Conservation (phyloP, 2,329 filamentous ascomycete genomes). For the Fusarium pseudoanthophilum region DNA sequence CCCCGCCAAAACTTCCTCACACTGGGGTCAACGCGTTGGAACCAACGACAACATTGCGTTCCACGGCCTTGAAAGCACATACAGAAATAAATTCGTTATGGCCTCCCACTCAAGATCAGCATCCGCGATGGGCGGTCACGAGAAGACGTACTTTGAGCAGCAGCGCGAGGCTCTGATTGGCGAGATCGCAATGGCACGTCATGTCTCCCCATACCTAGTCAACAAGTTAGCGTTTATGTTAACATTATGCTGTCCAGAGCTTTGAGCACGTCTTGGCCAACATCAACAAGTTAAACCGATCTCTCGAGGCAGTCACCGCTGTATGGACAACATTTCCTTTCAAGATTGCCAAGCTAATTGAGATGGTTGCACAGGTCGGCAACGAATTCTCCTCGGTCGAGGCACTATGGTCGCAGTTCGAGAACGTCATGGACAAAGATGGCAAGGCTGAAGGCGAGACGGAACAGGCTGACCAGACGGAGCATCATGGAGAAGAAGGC, state of each 20-base stretch:
- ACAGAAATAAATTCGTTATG: slow-evolving; percentile 39
- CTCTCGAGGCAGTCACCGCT: slow-evolving; percentile 88
- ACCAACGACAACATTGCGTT: slow-evolving; percentile 7
- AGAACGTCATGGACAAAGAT: slow-evolving; percentile 90
- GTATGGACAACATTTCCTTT: slow-evolving; percentile 59
- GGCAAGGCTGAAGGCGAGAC: slow-evolving; percentile 40
- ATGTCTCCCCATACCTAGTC: neutral
- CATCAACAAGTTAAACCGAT: slow-evolving; percentile 94
- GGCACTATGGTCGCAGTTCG: slow-evolving; percentile 96
- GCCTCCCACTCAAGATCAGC: slow-evolving; percentile 46
- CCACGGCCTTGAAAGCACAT: neutral
- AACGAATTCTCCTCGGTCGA: slow-evolving; percentile 98
- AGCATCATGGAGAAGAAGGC: slow-evolving; percentile 15
- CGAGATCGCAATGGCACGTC: slow-evolving; percentile 76
- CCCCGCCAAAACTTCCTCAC: slow-evolving; percentile 26
- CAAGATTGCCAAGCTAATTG: neutral
- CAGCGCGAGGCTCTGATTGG: slow-evolving; percentile 77
- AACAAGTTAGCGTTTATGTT: neutral
- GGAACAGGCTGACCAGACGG: slow-evolving; percentile 37
- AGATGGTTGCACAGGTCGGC: slow-evolving; percentile 71
- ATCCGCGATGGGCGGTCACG: slow-evolving; percentile 45
- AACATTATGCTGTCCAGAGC: slow-evolving; percentile 56
- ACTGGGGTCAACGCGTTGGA: slow-evolving; percentile 18
- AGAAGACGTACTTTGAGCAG: slow-evolving; percentile 77
- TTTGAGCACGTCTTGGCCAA: slow-evolving; percentile 94